Evolutionary conservation across 345 rosid genomes (phyloP).

Genomic region (Aquilaria yunnanensis): DNA sequence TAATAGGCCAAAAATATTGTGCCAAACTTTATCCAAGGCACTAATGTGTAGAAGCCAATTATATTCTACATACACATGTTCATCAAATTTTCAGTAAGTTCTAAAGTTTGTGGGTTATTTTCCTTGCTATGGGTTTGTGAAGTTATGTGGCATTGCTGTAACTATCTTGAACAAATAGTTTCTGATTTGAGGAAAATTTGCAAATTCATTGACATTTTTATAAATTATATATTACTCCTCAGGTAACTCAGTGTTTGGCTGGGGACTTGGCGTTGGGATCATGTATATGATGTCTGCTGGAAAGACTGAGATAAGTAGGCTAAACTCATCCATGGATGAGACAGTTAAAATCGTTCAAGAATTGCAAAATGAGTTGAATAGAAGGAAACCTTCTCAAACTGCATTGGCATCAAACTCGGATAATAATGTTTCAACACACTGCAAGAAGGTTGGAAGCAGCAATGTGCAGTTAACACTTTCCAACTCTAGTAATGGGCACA

Average conservation of each 20-base stretch:
- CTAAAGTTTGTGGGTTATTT: too few species aligned
- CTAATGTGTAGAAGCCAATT: too few species aligned
- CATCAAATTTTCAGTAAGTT: background rate
- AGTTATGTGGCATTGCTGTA: background rate
- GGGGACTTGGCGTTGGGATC: conserved; percentile 68
- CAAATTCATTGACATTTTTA: conserved; percentile 3
- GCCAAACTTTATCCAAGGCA: too few species aligned
- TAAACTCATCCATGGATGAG: conserved; percentile 59
- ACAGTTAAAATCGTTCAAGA: conserved; percentile 64
- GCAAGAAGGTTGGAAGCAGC: conserved; percentile 17
- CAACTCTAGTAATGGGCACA: conserved; percentile 19
- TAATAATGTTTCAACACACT: conserved; percentile 16
- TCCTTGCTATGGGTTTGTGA: background rate
- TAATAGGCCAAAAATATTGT: too few species aligned
- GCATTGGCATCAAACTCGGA: conserved; percentile 17
- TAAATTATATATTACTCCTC: conserved; percentile 10
- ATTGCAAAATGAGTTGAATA: conserved; percentile 53
- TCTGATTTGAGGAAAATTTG: background rate
- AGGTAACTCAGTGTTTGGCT: conserved; percentile 53
- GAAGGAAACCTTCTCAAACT: conserved; percentile 36
- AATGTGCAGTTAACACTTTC: conserved; percentile 12
- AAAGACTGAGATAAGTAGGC: conserved; percentile 55
- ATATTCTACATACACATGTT: too few species aligned
- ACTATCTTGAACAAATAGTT: background rate
- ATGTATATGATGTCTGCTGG: conserved; percentile 81